Evolutionary conservation across 73 alveolate species (phyloP).

Genomic region (Symbiodinium natans): DNA sequence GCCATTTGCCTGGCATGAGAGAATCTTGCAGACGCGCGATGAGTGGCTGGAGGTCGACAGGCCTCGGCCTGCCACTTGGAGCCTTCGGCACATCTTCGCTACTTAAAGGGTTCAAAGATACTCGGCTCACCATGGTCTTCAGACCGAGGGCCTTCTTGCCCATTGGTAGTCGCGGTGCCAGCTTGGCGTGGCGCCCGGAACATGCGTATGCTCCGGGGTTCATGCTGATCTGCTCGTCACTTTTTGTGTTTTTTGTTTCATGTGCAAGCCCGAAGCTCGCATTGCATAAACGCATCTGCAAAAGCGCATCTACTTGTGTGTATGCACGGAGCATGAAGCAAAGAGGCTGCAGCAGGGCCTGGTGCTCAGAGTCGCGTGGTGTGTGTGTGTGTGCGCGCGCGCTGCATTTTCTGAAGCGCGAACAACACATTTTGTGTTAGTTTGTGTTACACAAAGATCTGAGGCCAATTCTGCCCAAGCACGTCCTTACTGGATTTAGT

Average conservation of each 20-base stretch:
- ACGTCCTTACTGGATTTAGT: constrained; percentile 55
- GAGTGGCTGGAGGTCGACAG: constrained; percentile 52
- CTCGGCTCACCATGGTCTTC: background rate
- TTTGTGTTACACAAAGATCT: no score
- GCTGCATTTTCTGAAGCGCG: no score
- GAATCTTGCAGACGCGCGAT: constrained; percentile 55
- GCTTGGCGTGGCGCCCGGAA: background rate
- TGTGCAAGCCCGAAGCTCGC: no score
- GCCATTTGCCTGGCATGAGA: constrained; percentile 89
- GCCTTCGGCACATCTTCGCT: background rate
- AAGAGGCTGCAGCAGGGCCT: background rate
- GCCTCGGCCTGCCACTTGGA: constrained; percentile 8
- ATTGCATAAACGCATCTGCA: no score
- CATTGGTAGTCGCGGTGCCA: background rate
- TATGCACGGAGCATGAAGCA: background rate
- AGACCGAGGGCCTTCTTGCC: background rate
- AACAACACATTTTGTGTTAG: no score
- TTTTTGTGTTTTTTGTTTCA: no score
- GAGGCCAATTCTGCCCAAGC: background rate
- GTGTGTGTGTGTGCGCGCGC: background rate
- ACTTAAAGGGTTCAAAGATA: background rate
- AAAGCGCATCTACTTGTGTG: no score
- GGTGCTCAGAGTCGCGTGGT: background rate
- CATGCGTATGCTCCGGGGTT: no score
- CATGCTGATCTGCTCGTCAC: no score